Percentiles rank a stretch among this genome's conserved stretches.
These are phyloP conservation scores for Cylindrotheca fusiformis DNA, from an alignment of 108 stramenopile species.

Conservation along the genomic window DNA sequence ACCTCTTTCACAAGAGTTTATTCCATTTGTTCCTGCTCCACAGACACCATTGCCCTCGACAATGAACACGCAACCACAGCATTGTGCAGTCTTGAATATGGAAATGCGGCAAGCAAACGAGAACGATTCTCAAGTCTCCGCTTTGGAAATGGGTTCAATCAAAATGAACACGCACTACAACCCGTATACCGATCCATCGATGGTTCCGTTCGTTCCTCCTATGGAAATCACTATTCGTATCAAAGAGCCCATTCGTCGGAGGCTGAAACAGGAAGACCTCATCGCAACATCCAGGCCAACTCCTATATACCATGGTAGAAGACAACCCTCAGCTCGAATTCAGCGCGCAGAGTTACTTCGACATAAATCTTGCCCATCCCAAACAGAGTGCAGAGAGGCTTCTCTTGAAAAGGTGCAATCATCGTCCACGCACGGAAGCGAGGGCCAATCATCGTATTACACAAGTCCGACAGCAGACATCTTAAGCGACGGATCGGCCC, in stretches of 20 bases:
- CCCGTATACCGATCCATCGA: not conserved
- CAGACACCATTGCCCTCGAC: not conserved
- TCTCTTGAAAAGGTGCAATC: no score
- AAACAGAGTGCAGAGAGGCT: no score
- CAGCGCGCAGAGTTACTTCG: no score
- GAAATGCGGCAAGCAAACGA: not conserved
- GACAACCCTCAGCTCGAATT: no score
- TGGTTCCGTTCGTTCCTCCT: not conserved
- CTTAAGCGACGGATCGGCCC: not conserved
- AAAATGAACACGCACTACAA: not conserved
- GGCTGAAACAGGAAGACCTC: no score
- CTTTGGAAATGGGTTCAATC: not conserved
- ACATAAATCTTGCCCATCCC: no score
- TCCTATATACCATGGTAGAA: no score
- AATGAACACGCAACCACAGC: not conserved
- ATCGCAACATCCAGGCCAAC: no score
- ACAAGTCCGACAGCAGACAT: not conserved
- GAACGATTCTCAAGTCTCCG: not conserved
- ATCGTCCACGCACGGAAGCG: no score
- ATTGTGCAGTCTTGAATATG: not conserved
- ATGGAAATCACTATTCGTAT: not conserved
- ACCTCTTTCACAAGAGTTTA: not conserved
- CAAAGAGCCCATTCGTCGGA: conserved; percentile 1
- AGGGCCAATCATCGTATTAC: not conserved
- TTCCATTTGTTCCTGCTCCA: not conserved